phyloP scores from a whole-genome alignment of 2,329 filamentous ascomycete genomes.

The Hypoxylon sp. region DNA sequence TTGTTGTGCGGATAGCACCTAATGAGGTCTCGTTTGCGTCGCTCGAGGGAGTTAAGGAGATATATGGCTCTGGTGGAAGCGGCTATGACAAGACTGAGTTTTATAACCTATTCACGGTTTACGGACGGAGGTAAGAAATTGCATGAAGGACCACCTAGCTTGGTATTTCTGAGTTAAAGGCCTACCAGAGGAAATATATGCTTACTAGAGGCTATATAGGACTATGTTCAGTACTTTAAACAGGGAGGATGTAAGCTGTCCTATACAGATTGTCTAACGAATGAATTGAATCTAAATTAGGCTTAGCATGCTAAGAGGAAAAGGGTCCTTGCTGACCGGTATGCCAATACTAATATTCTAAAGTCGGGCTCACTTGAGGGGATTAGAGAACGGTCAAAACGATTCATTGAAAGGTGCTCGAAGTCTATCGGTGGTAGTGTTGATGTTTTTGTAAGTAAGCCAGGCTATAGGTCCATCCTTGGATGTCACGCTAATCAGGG shows the following conservation, averaged over 20 bases:
- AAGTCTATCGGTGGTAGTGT: conserved; percentile 62
- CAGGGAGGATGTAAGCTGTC: conserved; percentile 64
- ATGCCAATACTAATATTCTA: conserved; percentile 78
- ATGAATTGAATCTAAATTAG: conserved; percentile 20
- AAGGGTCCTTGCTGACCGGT: conserved; percentile 75
- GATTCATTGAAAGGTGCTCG: conserved; percentile 69
- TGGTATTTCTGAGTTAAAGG: background rate
- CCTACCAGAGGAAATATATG: conserved; percentile 1
- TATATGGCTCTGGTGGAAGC: conserved; percentile 73
- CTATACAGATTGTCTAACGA: background rate
- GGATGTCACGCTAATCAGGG: conserved; percentile 31
- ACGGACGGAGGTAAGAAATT: conserved; percentile 65
- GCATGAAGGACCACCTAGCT: background rate
- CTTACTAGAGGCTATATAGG: conserved; percentile 52
- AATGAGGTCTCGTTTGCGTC: conserved; percentile 73
- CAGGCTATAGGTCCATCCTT: background rate
- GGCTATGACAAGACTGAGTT: conserved; percentile 77
- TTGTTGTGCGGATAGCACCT: conserved; percentile 70
- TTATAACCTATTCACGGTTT: conserved; percentile 73
- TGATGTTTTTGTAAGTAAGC: conserved; percentile 72
- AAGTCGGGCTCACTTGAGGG: conserved; percentile 68
- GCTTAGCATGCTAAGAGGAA: conserved; percentile 73
- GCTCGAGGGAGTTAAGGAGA: conserved; percentile 70
- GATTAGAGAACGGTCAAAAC: conserved; percentile 69
- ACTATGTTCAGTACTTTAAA: conserved; percentile 74